Percentiles rank a stretch among this genome's conserved stretches.
phyloP scores from a whole-genome alignment of 306 rosid species.

The Cucurbita moschata region DNA sequence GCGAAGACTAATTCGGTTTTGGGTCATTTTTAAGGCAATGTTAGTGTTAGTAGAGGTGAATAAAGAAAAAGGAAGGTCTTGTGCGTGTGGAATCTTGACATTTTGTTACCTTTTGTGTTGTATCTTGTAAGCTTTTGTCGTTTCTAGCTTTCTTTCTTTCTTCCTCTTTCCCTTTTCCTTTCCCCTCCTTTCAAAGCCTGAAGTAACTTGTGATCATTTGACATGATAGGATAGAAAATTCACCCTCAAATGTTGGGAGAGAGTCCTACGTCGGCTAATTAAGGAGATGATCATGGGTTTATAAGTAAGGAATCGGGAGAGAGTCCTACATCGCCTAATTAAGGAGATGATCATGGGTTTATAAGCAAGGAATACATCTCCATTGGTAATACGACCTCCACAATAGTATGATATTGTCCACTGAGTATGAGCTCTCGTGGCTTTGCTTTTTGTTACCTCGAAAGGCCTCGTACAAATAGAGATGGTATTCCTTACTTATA shows the following conservation, averaged over 20 bases:
- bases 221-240: not conserved
- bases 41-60: not conserved
- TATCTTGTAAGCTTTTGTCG: slow-evolving; percentile 1
- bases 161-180: not conserved
- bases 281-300: no score
- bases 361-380: no score
- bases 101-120: slow-evolving; percentile 18
- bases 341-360: no score
- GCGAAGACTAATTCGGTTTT: not conserved
- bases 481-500: no score
- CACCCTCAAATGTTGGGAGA: not conserved
- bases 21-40: not conserved
- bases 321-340: no score
- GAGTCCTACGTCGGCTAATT: no score
- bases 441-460: no score
- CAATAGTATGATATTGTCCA: no score
- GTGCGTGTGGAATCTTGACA: slow-evolving; percentile 59
- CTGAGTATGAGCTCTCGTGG: no score
- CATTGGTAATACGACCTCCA: no score
- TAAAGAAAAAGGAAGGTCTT: not conserved
- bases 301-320: no score
- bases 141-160: not conserved
- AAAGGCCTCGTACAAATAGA: no score
- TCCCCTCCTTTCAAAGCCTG: not conserved
- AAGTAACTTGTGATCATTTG: not conserved